Evolutionary conservation across 78 protist genomes (phyloP), one percentile per base, ranked within the genome.

Genomic region (Planoprotostelium fungivorum): DNA sequence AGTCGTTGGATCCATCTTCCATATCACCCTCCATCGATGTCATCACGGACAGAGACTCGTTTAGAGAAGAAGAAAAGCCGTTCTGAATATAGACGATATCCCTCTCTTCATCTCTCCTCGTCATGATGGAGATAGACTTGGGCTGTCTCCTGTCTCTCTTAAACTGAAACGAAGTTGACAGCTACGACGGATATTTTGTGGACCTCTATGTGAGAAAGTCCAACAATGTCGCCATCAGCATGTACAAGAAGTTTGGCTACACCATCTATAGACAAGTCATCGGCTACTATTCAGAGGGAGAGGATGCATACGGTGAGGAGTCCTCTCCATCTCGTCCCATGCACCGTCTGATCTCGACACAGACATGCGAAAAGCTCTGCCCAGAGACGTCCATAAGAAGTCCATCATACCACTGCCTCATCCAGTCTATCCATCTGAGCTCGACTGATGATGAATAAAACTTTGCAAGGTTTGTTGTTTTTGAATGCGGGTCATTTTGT

Each of bases 181-280:
- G 93, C 10, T 88, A 97, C 91, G 37, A 94, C 85, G 97, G 97
- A 29, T 98, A 96, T 87, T 98, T 98, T 88, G 99, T 98, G 9
- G 99, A 98, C 91, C 90, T 98, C 0, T 98, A 96, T 37, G 99
- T 98, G 29, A 96, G 99, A 35, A 92, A 38, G 83, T 91, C 98
- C 90, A 98, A 98, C 88, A 87, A 84, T 31, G 93, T 97, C 5
- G 99, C 99, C 0, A 94, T 97, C 28, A 38, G 38, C 84, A 97
- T 98, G 98, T 98, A 98, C 89, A 31, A 39, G 35, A 90, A 92
- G 73, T 84, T 97, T 29, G 99, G 99, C 31, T 98, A 98, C 90
- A 34, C 90, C 36, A 87, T 97, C 5, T 98, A 96, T 86, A 89
- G 99, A 0, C 86, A 90, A 0, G 98, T 97, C 28, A 29, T 96